Conservation (phyloP, 805 yeast genomes). For the Saccharomycodes ludwigii region DNA sequence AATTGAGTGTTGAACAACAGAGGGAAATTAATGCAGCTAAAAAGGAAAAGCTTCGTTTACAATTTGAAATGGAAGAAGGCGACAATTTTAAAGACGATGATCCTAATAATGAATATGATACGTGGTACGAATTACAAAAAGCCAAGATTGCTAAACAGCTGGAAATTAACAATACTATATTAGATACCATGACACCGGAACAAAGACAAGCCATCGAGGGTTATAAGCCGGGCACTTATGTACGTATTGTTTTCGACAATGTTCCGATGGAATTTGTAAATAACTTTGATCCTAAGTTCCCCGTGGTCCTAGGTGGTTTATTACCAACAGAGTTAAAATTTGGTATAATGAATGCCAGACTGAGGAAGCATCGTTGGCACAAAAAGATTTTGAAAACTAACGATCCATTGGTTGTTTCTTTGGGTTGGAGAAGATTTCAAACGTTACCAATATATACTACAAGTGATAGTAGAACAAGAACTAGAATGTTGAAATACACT, state of each 20-base stretch:
- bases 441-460: slow-evolving; percentile 93
- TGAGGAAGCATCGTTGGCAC: slow-evolving; percentile 98
- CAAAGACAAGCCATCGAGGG: slow-evolving; percentile 82
- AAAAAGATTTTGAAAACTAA: slow-evolving; percentile 88
- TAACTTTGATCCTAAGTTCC: slow-evolving; percentile 74
- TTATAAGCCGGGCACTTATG: slow-evolving; percentile 85
- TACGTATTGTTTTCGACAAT: slow-evolving; percentile 68
- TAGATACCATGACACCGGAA: slow-evolving; percentile 60
- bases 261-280: slow-evolving; percentile 87
- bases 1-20: slow-evolving; percentile 53
- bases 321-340: slow-evolving; percentile 84
- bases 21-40: slow-evolving; percentile 75
- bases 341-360: slow-evolving; percentile 84
- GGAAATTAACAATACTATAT: slow-evolving; percentile 80
- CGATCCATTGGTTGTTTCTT: slow-evolving; percentile 85
- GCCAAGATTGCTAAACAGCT: slow-evolving; percentile 93
- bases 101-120: slow-evolving; percentile 76
- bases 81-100: slow-evolving; percentile 68
- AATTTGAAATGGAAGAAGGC: slow-evolving; percentile 62
- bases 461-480: slow-evolving; percentile 93
- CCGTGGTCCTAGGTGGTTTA: slow-evolving; percentile 83
- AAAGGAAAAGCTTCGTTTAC: slow-evolving; percentile 78
- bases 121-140: slow-evolving; percentile 96
- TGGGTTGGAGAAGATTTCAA: slow-evolving; percentile 98
- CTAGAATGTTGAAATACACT: slow-evolving; percentile 94